Base-by-base conservation (phyloP, 2,329 filamentous ascomycete species). In the Fusarium sp. region DNA sequence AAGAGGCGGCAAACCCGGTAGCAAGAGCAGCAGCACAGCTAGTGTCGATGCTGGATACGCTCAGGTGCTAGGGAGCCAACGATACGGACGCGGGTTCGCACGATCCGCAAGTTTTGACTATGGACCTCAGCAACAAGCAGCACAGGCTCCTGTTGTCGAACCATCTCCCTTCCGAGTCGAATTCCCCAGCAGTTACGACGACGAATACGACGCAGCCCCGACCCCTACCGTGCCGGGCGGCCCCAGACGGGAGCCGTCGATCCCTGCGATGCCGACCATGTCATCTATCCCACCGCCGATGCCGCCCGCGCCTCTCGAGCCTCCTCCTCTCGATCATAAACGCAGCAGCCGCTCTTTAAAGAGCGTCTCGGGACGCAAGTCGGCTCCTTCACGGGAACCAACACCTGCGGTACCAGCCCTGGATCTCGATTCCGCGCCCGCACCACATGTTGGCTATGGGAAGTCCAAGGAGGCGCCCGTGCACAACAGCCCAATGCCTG, bases 141-240 rank as follows among this genome's bases (percentile, higher is more conserved):
- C 67, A 50, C 75, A 72, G 48, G 68, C 67, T n/a, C 65, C 67
- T 45, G 60, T 55, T 38, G 43, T 70, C 24, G 65, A 71, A 45
- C 66, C 70, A 11, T 66, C 73, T 26, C 73, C 74, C 43, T 83
- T 81, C 78, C 80, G 81, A 61, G 72, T 80, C 59, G 82, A 85
- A 39, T 80, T 82, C 60, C 76, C 80, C 54, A 81, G 79, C 64
- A 78, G 76, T 54, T 81, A 82, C 64, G 61, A 58, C 64, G 80
- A 83, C 68, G 85, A 90, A 69, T 88, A 89, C 77, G 91, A 95
- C 73, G 91, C 92, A 47, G 93, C 93, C 25, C 93, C 94, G 12
- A 94, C 90, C 34, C 94, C 94, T 6, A 93, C 88, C 26, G 83
- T 97, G 32, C 92, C 92, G 31, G 89, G 84, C 44, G 93, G 93